phyloP scores from a whole-genome alignment of 2,329 filamentous ascomycete species.

The Penicillium corylophilum region DNA sequence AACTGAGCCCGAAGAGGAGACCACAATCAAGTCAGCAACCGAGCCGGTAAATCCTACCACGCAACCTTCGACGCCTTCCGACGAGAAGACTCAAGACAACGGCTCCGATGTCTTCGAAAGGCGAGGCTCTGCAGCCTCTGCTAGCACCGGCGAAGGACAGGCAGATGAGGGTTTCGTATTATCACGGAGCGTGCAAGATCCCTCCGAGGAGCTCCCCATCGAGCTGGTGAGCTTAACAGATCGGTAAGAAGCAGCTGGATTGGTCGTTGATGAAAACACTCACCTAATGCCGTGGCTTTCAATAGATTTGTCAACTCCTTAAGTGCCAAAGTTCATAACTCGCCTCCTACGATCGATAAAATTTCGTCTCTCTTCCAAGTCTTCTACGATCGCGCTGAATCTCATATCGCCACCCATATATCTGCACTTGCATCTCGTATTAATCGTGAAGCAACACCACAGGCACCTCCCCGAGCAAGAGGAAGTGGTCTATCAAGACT shows the following conservation, averaged over 20 bases:
- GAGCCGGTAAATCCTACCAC: slow-evolving; percentile 25
- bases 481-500: slow-evolving; percentile 56
- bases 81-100: slow-evolving; percentile 25
- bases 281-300: background rate
- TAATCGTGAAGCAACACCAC: slow-evolving; percentile 65
- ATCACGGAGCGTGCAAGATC: slow-evolving; percentile 53
- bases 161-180: slow-evolving; percentile 36
- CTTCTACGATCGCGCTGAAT: slow-evolving; percentile 79
- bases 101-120: slow-evolving; percentile 48
- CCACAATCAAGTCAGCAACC: slow-evolving; percentile 24
- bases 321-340: slow-evolving; percentile 79
- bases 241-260: slow-evolving; percentile 55
- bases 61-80: slow-evolving; percentile 22
- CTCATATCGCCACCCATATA: slow-evolving; percentile 84
- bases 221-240: slow-evolving; percentile 89
- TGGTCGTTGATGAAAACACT: background rate
- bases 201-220: slow-evolving; percentile 87
- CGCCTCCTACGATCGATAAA: slow-evolving; percentile 77
- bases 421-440: slow-evolving; percentile 73
- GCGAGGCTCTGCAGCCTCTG: slow-evolving; percentile 33
- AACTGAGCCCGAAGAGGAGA: slow-evolving; percentile 26
- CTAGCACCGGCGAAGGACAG: slow-evolving; percentile 30
- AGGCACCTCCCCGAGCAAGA: slow-evolving; percentile 55
- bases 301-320: slow-evolving; percentile 85
- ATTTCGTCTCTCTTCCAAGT: slow-evolving; percentile 89